phyloP scores from a whole-genome alignment of 805 yeast genomes.

The Ogataea thermomethanolica region DNA sequence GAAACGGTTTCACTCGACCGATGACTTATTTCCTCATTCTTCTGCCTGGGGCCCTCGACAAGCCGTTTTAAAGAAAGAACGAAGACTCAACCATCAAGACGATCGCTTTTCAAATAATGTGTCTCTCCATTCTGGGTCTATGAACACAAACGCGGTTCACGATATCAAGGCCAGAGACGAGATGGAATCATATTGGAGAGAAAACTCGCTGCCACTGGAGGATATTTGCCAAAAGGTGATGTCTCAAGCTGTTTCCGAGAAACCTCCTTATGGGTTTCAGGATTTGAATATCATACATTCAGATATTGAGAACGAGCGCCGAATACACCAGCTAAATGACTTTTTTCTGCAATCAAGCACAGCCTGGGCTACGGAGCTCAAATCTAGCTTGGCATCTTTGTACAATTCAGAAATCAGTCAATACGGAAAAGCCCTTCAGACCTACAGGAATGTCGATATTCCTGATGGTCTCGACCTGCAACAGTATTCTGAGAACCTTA shows the following conservation, averaged over 20 bases:
- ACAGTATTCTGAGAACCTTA: neutral
- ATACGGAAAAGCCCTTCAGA: neutral
- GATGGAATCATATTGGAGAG: neutral
- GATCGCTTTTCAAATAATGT: too few species aligned
- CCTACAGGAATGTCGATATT: neutral
- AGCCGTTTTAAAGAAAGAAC: too few species aligned
- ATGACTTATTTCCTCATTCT: too few species aligned
- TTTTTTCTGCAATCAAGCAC: conserved; percentile 2
- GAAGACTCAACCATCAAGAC: too few species aligned
- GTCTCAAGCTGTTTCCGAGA: neutral
- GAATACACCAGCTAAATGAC: conserved; percentile 1
- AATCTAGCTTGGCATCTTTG: neutral
- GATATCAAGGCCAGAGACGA: neutral
- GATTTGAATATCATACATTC: neutral
- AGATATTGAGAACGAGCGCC: neutral
- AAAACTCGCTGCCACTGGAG: neutral
- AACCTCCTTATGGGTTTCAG: neutral
- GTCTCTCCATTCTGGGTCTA: neutral
- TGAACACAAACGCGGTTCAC: neutral
- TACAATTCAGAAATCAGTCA: neutral
- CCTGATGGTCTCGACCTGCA: neutral
- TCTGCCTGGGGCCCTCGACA: too few species aligned
- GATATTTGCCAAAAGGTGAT: neutral
- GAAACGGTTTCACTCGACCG: too few species aligned
- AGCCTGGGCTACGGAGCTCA: neutral